Evolutionary conservation across 306 rosid species (phyloP).

Genomic region (Erythrophleum fordii): DNA sequence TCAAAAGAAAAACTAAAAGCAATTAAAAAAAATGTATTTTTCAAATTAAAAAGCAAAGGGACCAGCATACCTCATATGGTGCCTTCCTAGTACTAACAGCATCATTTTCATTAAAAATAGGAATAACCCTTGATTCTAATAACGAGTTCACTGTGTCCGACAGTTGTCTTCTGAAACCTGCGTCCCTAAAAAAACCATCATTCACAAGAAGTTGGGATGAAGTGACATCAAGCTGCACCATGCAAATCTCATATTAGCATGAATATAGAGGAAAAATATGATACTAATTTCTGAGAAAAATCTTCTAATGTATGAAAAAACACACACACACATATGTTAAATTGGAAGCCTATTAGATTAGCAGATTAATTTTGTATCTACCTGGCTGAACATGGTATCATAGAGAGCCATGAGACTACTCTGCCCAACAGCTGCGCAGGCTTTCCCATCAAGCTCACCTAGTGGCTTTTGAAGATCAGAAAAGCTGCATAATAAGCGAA

Average conservation of each 20-base stretch:
- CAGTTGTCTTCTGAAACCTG: conserved; percentile 79
- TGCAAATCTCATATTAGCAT: conserved; percentile 42
- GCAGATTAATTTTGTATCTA: conserved; percentile 28
- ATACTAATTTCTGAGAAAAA: not conserved
- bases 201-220: conserved; percentile 98
- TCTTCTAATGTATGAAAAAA: not conserved
- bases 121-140: conserved; percentile 72
- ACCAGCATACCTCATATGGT: conserved; percentile 70
- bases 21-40: not conserved
- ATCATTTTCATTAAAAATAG: conserved; percentile 96
- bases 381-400: conserved; percentile 98
- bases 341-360: not conserved
- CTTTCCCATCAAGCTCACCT: conserved; percentile 82
- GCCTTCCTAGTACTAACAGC: conserved; percentile 96
- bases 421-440: conserved; percentile 98
- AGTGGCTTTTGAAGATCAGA: conserved; percentile 92
- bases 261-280: conserved; percentile 17
- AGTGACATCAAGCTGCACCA: conserved; percentile 91
- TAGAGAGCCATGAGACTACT: conserved; percentile 99
- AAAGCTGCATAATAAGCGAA: conserved; percentile 61
- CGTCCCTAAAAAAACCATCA: conserved; percentile 74
- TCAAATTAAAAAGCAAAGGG: conserved; percentile 14
- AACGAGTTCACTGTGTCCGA: conserved; percentile 77
- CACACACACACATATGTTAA: not conserved
- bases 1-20: conserved; percentile 1